A percentile compares a stretch with the other conserved stretches of the same genome.
phyloP scores from a whole-genome alignment of 1,284 basidiomycete genomes.

The Moniliella sp. region DNA sequence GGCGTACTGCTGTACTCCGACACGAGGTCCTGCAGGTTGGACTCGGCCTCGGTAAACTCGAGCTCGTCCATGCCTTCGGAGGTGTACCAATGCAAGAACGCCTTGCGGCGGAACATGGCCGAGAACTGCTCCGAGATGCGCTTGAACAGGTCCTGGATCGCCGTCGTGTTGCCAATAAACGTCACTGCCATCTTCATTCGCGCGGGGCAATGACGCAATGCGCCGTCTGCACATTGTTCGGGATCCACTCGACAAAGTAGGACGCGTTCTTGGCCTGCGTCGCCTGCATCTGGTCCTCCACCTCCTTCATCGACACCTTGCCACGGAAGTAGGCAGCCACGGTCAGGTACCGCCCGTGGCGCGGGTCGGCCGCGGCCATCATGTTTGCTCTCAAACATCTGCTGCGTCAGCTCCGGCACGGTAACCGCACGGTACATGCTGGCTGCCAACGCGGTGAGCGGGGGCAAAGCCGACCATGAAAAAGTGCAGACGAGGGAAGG shows the following conservation, averaged over 20 bases:
- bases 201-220: constrained; percentile 31
- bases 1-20: constrained; percentile 35
- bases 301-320: constrained; percentile 35
- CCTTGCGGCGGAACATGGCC: constrained; percentile 34
- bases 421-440: constrained; percentile 75
- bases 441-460: constrained; percentile 70
- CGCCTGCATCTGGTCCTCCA: constrained; percentile 31
- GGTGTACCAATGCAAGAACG: constrained; percentile 36
- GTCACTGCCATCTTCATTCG: constrained; percentile 33
- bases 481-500: constrained; percentile 96
- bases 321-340: constrained; percentile 95
- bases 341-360: constrained; percentile 63
- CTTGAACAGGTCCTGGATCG: constrained; percentile 38
- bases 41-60: constrained; percentile 36
- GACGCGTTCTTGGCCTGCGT: constrained; percentile 28
- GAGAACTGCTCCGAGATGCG: constrained; percentile 32
- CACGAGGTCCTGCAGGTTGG: constrained; percentile 31
- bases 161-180: constrained; percentile 34
- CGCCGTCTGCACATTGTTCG: constrained; percentile 31
- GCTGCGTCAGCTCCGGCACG: constrained; percentile 82
- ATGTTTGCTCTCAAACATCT: constrained; percentile 87
- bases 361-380: constrained; percentile 66
- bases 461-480: constrained; percentile 96
- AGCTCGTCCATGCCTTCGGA: constrained; percentile 35
- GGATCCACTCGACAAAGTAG: constrained; percentile 34